phyloP scores from a whole-genome alignment of 208 protist species.

The Trypanosoma avium region DNA sequence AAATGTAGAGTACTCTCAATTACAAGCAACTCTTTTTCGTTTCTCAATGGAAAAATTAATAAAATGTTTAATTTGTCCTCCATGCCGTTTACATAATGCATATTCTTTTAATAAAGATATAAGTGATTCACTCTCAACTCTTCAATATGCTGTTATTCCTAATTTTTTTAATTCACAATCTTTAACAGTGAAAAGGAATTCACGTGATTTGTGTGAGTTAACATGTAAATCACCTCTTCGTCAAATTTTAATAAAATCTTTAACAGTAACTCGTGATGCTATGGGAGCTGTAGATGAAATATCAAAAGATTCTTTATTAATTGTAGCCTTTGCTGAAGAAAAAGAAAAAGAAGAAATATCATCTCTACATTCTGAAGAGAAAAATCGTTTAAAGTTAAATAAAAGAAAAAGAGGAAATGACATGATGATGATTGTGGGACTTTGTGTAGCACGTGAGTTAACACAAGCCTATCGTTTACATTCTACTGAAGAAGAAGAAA shows the following conservation, averaged over 20 bases:
- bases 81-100: conserved; percentile 4
- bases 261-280: conserved; percentile 6
- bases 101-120: neutral
- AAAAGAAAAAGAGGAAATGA: no score
- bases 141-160: conserved; percentile 11
- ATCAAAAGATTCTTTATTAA: conserved; percentile 12
- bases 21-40: neutral
- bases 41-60: neutral
- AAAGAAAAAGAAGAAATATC: neutral
- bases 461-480: conserved; percentile 20
- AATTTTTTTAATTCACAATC: conserved; percentile 7
- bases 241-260: neutral
- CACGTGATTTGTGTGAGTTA: neutral
- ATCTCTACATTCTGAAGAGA: neutral
- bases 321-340: conserved; percentile 14
- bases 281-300: conserved; percentile 36
- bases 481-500: neutral
- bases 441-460: conserved; percentile 29
- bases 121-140: no score
- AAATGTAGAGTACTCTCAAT: no score
- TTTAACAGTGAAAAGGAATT: neutral
- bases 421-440: conserved; percentile 13
- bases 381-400: neutral
- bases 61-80: conserved; percentile 6
- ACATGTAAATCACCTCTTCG: conserved; percentile 6